These are phyloP conservation scores for Anastatica hierochuntica DNA, from an alignment of 345 rosid genomes.

Conservation along the genomic window DNA sequence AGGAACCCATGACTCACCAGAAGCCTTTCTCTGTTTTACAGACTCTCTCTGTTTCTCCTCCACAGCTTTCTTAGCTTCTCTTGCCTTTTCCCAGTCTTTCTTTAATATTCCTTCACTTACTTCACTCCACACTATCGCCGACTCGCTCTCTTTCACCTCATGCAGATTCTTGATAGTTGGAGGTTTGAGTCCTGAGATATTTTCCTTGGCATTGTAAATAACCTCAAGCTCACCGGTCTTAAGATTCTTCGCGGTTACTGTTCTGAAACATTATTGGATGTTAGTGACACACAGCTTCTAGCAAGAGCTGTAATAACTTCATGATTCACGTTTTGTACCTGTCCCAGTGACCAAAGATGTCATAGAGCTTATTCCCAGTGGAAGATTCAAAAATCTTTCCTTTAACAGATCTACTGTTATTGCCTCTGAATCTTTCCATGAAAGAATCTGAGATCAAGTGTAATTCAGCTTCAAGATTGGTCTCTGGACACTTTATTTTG, in stretches of 20 bases:
- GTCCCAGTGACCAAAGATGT: slow-evolving; percentile 69
- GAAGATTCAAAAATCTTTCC: slow-evolving; percentile 53
- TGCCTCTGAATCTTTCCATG: slow-evolving; percentile 28
- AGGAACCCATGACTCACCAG: slow-evolving; percentile 53
- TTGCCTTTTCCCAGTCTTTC: slow-evolving; percentile 64
- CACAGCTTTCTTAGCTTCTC: slow-evolving; percentile 47
- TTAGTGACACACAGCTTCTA: not conserved
- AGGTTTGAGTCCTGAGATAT: slow-evolving; percentile 37
- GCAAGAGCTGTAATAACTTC: no score
- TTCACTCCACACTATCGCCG: slow-evolving; percentile 57
- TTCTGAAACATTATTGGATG: slow-evolving; percentile 29
- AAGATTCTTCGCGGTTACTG: slow-evolving; percentile 41
- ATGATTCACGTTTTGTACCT: slow-evolving; percentile 33
- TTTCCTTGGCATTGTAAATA: slow-evolving; percentile 55
- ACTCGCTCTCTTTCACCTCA: slow-evolving; percentile 46
- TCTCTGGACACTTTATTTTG: slow-evolving; percentile 45
- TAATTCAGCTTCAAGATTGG: slow-evolving; percentile 58
- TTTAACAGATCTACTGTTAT: slow-evolving; percentile 35
- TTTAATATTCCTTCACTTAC: slow-evolving; percentile 47
- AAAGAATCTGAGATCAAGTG: slow-evolving; percentile 37
- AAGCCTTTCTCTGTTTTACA: slow-evolving; percentile 36
- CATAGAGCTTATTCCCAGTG: slow-evolving; percentile 33
- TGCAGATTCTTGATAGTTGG: slow-evolving; percentile 41
- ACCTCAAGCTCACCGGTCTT: slow-evolving; percentile 34
- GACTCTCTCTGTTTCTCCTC: slow-evolving; percentile 60